Evolutionary conservation across 495 filamentous ascomycete species (phyloP).

Genomic region (Hypoxylon crocopeplum): DNA sequence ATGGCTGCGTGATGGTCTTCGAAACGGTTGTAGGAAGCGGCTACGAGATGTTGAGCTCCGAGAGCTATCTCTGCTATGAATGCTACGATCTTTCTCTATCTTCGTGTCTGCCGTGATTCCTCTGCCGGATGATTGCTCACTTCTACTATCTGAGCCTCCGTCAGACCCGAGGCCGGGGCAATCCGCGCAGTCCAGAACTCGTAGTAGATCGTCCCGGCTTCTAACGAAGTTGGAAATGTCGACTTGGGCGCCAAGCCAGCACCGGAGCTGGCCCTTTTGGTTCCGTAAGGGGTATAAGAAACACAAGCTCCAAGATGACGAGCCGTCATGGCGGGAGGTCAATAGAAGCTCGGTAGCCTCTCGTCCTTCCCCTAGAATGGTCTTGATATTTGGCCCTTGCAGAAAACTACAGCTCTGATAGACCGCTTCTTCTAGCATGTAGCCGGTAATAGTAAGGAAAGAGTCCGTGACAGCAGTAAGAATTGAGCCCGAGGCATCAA

Average conservation of each 20-base stretch:
- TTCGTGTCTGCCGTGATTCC: neutral
- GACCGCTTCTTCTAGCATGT: conserved; percentile 53
- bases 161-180: conserved; percentile 5
- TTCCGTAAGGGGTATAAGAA: conserved; percentile 58
- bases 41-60: conserved; percentile 14
- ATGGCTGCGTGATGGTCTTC: neutral
- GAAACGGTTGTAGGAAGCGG: conserved; percentile 8
- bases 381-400: conserved; percentile 53
- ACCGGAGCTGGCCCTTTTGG: conserved; percentile 49
- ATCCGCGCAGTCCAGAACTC: conserved; percentile 48
- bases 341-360: conserved; percentile 60
- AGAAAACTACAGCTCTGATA: conserved; percentile 59
- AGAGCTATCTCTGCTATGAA: conserved; percentile 23
- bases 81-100: neutral
- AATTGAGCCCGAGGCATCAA: conserved; percentile 47
- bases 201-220: conserved; percentile 54
- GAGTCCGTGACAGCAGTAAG: conserved; percentile 57
- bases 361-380: conserved; percentile 47
- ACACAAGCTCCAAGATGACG: conserved; percentile 61
- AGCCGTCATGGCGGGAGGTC: conserved; percentile 56
- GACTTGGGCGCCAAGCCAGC: conserved; percentile 63
- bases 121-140: neutral
- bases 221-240: conserved; percentile 62
- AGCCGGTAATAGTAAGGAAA: conserved; percentile 57
- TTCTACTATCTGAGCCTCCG: conserved; percentile 14